Base-by-base conservation (phyloP, 2,329 filamentous ascomycete genomes). In the Septoria linicola region DNA sequence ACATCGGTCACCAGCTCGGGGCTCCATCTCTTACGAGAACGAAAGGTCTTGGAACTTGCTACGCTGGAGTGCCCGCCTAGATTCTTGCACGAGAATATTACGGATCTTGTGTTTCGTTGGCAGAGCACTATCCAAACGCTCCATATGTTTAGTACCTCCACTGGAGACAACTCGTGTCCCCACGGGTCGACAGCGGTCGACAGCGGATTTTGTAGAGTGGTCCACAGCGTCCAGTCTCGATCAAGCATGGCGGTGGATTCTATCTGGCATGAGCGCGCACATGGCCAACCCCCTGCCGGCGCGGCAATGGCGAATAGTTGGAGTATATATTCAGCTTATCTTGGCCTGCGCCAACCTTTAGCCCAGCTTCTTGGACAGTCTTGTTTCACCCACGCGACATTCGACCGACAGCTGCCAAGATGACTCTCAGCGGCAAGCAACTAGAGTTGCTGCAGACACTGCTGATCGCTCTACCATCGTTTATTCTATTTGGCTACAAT, bases 401-500 rank as follows among this genome's bases (percentile, higher is more conserved):
- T 32, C 35, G 35, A 51, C 41, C 42, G 30, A 40, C 44, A 23
- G 23, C 43, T 32, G 44, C 44, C 40, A 57, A 39, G 34, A 58
- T 62, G 55, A 49, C 48, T 31, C 47, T 59, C 40, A 58, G 43
- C 20, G 62, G 62, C 23, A 57, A 49, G 25, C 55, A 56, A 40
- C 54, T 65, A 45, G 53, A 61, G 32, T 32, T 60, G 5, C 49
- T 53, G 25, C 59, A 71, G 59, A 66, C 71, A 19, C 44, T 70
- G 54, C 60, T 72, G 37, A 66, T 73, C 31, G 70, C 71, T 47
- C 51, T 68, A 39, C 70, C 70, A 5, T 63, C 71, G 14, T 77
- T 77, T 53, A 71, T 77, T 47, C 67, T 76, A 41, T 78, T 76
- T 57, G 76, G 77, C 45, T 80, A 78, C 68, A 78, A 79, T 60